Base-by-base conservation (phyloP, 169 alveolate species). In the Theileria orientalis region DNA sequence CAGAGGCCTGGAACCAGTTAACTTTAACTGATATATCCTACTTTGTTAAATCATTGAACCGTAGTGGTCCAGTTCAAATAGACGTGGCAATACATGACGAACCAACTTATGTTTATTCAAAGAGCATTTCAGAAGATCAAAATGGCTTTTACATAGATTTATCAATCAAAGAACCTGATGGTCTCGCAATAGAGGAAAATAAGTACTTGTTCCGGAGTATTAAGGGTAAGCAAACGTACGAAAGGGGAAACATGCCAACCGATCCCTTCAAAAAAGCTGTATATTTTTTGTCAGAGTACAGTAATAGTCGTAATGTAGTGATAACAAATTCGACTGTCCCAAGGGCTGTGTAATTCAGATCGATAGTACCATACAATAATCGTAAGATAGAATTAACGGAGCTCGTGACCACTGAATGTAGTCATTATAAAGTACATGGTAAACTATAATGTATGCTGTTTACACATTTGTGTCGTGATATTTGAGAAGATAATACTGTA, bases 261-360 rank as follows among this genome's bases (percentile, higher is more conserved):
- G 37, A 30, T 23, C 19, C 32, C 27, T 56, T n/a, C 37, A 14
- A 16, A 7, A 25, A 37, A 9, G 44, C 5, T 5, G 44, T n/a
- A n/a, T n/a, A n/a, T n/a, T n/a, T n/a, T n/a, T n/a, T n/a, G n/a
- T n/a, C n/a, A n/a, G n/a, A n/a, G n/a, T n/a, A n/a, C 25, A 49
- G 19, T 33, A 49, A 49, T 16, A 49, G 25, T 21, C 60, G 25
- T 21, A 56, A 25, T 30, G 21, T 56, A 56, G 6, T 25, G 21
- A 16, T 56, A 56, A n/a, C 41, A 27, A 56, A 56, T 30, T 19
- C 66, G 13, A 37, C 14, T 37, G 44, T 9, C 44, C 9, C 44
- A 37, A 9, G 44, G 9, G 16, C 96, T 94, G 68, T 92, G 86
- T 23, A 96, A 92, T 73, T 9, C 9, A n/a, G n/a, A n/a, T n/a